Evolutionary conservation across 257 asterid genomes (phyloP).

Genomic region (Apocynum venetum): DNA sequence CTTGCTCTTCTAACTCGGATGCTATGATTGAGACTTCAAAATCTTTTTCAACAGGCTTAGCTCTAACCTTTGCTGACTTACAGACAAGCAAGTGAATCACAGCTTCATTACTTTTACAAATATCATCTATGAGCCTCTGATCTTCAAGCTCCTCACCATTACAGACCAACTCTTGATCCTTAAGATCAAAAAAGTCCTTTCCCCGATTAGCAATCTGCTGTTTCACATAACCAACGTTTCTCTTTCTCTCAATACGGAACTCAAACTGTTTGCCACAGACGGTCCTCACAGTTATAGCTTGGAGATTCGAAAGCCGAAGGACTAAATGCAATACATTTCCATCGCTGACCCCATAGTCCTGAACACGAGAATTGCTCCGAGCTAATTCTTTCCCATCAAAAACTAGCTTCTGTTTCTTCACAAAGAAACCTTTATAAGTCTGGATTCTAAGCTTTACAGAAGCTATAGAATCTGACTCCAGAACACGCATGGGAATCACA

Average conservation of each 20-base stretch:
- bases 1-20: slow-evolving; percentile 33
- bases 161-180: slow-evolving; percentile 53
- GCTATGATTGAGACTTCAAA: slow-evolving; percentile 59
- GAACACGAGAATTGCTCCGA: slow-evolving; percentile 46
- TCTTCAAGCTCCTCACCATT: slow-evolving; percentile 79
- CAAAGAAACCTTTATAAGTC: slow-evolving; percentile 53
- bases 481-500: slow-evolving; percentile 60
- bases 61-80: slow-evolving; percentile 53
- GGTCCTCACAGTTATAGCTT: slow-evolving; percentile 65
- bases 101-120: slow-evolving; percentile 50
- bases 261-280: slow-evolving; percentile 67
- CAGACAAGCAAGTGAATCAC: slow-evolving; percentile 66
- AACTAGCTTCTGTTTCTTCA: slow-evolving; percentile 64
- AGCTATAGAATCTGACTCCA: slow-evolving; percentile 71
- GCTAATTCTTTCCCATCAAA: slow-evolving; percentile 76
- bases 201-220: slow-evolving; percentile 57
- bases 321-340: slow-evolving; percentile 70
- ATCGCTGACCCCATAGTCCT: slow-evolving; percentile 61
- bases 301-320: slow-evolving; percentile 60
- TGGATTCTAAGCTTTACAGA: slow-evolving; percentile 71
- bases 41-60: slow-evolving; percentile 42
- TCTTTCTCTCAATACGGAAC: slow-evolving; percentile 54
- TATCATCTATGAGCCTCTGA: slow-evolving; percentile 60
- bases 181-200: slow-evolving; percentile 36
- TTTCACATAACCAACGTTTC: slow-evolving; percentile 67